These are phyloP conservation scores for Barnettozyma salicaria DNA, from an alignment of 805 yeast species.

Conservation along the genomic window DNA sequence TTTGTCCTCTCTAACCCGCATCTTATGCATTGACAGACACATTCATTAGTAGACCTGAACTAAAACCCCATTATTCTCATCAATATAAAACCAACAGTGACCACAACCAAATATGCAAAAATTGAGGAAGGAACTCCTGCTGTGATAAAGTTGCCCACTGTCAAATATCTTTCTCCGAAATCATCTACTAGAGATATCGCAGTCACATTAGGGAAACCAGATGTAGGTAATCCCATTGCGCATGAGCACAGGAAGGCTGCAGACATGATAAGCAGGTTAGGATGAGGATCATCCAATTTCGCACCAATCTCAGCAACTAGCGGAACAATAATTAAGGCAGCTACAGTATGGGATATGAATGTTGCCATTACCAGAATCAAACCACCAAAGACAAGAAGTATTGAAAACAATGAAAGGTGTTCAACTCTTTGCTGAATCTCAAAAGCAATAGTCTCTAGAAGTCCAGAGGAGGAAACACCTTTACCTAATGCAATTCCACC, in stretches of 20 bases:
- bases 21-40: too few relatives aligned
- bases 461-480: constrained; percentile 88
- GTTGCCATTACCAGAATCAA: constrained; percentile 83
- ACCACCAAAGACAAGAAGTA: constrained; percentile 73
- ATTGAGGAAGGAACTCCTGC: constrained; percentile 88
- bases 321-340: constrained; percentile 90
- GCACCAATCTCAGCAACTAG: constrained; percentile 87
- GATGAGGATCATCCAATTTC: constrained; percentile 68
- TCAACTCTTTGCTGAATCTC: constrained; percentile 61
- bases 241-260: constrained; percentile 72
- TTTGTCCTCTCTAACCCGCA: too few relatives aligned
- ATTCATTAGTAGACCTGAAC: too few relatives aligned
- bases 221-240: constrained; percentile 97
- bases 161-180: constrained; percentile 82
- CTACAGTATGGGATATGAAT: constrained; percentile 94
- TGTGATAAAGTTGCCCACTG: constrained; percentile 79
- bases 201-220: constrained; percentile 96
- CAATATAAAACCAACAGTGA: constrained; percentile 72
- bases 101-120: constrained; percentile 63
- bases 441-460: constrained; percentile 70
- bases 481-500: constrained; percentile 96
- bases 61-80: constrained; percentile 55
- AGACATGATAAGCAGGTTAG: constrained; percentile 67
- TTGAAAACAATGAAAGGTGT: constrained; percentile 63
- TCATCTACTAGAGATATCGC: constrained; percentile 94